Conservation (phyloP, 2,329 filamentous ascomycete species). For the Aspergillus sp. region DNA sequence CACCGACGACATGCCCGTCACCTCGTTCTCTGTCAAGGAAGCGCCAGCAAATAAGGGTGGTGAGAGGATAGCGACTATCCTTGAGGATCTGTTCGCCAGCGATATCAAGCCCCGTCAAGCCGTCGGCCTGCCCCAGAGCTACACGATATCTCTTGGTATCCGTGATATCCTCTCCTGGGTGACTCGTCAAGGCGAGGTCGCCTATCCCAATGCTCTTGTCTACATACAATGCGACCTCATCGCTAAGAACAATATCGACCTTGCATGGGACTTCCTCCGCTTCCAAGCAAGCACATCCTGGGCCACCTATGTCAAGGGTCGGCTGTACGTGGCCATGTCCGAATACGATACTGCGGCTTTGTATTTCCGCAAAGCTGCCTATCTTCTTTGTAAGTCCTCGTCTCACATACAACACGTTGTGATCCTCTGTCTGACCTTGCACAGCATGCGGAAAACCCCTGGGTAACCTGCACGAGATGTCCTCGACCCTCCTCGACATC, state of each 20-base stretch:
- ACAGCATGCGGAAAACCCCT: constrained; percentile 48
- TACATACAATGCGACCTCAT: constrained; percentile 69
- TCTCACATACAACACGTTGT: neutral
- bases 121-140: constrained; percentile 43
- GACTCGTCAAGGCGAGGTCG: constrained; percentile 55
- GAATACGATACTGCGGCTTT: constrained; percentile 72
- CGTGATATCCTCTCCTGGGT: constrained; percentile 49
- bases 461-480: constrained; percentile 49
- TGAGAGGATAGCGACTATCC: constrained; percentile 38
- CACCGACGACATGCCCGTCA: constrained; percentile 26
- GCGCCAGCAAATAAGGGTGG: constrained; percentile 23
- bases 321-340: constrained; percentile 71
- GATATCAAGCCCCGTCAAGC: constrained; percentile 46
- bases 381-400: constrained; percentile 71
- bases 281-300: constrained; percentile 60
- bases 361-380: constrained; percentile 79
- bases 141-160: constrained; percentile 46
- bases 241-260: constrained; percentile 66
- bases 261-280: constrained; percentile 67
- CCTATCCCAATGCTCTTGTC: constrained; percentile 63
- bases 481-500: constrained; percentile 68
- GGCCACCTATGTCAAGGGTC: constrained; percentile 78
- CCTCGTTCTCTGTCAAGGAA: constrained; percentile 30
- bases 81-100: constrained; percentile 48
- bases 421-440: constrained; percentile 21